Conservation (phyloP, 352 stramenopile genomes). For the Albugo candida region DNA sequence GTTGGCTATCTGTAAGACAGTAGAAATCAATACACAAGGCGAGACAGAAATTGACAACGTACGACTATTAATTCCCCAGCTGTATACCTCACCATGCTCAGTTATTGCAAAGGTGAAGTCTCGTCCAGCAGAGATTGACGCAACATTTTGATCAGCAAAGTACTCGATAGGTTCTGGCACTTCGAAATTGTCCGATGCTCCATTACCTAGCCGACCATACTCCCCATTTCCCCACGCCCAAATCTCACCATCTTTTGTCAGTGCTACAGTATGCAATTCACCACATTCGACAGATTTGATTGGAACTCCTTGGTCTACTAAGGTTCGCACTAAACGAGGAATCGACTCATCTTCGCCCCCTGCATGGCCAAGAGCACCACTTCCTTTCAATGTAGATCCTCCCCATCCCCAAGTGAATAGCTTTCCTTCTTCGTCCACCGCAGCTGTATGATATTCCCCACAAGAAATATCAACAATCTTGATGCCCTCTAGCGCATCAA, state of each 20-base stretch:
- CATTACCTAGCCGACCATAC: constrained; percentile 82
- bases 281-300: constrained; percentile 53
- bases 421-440: constrained; percentile 66
- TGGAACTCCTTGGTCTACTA: constrained; percentile 69
- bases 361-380: constrained; percentile 48
- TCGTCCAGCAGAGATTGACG: constrained; percentile 55
- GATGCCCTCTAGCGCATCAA: constrained; percentile 45
- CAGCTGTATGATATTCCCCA: constrained; percentile 72
- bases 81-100: constrained; percentile 68
- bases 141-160: constrained; percentile 50
- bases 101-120: constrained; percentile 82
- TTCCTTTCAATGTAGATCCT: constrained; percentile 65
- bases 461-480: constrained; percentile 71
- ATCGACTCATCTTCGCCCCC: constrained; percentile 53
- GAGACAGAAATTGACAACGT: constrained; percentile 11
- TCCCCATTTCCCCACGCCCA: constrained; percentile 84
- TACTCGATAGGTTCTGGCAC: constrained; percentile 72
- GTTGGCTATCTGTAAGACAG: constrained; percentile 51
- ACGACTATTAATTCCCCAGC: constrained; percentile 86
- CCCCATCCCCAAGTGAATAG: constrained; percentile 84
- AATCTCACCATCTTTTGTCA: constrained; percentile 77
- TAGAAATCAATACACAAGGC: background rate
- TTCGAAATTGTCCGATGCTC: constrained; percentile 60
- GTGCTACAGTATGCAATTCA: constrained; percentile 79
- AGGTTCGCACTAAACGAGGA: constrained; percentile 35